Evolutionary conservation across 1,139 yeast species (phyloP).

Genomic region (Debaryomycetaceae sp.): DNA sequence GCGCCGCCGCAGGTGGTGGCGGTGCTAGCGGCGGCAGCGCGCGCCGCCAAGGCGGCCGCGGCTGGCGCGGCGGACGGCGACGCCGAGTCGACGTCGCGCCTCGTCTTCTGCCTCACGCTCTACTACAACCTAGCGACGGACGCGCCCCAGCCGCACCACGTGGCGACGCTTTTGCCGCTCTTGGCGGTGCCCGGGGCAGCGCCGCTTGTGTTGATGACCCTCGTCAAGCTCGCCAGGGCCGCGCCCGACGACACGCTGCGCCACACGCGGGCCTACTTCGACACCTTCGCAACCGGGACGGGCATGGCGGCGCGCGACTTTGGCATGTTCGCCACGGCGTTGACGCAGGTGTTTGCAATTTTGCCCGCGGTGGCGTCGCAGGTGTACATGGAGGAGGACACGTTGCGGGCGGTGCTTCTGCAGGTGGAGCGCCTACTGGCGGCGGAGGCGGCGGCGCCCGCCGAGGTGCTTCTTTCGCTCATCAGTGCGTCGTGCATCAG

Average conservation of each 20-base stretch:
- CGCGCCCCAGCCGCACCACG: too few relatives aligned
- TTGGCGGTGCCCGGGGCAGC: constrained; percentile 11
- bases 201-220: constrained; percentile 21
- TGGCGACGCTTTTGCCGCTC: constrained; percentile 1
- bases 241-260: constrained; percentile 15
- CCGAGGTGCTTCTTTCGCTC: constrained; percentile 17
- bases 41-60: too few relatives aligned
- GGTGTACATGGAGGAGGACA: constrained; percentile 17
- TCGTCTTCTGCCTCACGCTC: too few relatives aligned
- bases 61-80: too few relatives aligned
- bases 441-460: background rate
- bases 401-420: constrained; percentile 14
- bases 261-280: constrained; percentile 22
- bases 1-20: too few relatives aligned
- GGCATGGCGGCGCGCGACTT: constrained; percentile 13
- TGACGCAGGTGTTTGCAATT: constrained; percentile 24
- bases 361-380: constrained; percentile 19
- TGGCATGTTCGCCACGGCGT: constrained; percentile 18
- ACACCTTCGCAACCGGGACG: constrained; percentile 17
- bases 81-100: too few relatives aligned
- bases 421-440: constrained; percentile 9
- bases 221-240: constrained; percentile 21
- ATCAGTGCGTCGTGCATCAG: constrained; percentile 33
- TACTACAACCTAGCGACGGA: too few relatives aligned
- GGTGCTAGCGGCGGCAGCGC: too few relatives aligned